Evolutionary conservation across 1,284 basidiomycete genomes (phyloP), one percentile per base, ranked within the genome.

Genomic region (Cryptococcus maquisensis): DNA sequence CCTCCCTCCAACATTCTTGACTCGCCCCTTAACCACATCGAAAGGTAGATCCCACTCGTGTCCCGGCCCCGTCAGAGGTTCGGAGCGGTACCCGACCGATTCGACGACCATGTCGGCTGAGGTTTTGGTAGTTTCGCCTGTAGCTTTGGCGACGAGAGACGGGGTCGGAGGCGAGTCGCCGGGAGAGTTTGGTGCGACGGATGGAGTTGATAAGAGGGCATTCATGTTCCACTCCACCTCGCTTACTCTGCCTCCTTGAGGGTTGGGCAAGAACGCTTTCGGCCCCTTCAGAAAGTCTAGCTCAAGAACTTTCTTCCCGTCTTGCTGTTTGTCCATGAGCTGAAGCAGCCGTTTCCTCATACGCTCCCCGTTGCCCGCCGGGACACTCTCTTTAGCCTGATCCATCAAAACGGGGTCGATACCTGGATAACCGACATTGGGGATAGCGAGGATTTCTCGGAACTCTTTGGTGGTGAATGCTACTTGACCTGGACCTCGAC

Each of bases 401-500:
- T 65, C 62, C 51, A 79, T 64, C 40, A 76, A 52, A 16, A 20
- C 50, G 2, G 44, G 47, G 26, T 74, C 67, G 3, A 78, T 63
- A 5, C 73, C 68, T 1, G 58, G 57, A 43, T 70, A 74, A 16
- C 79, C 73, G 0, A 86, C 84, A 41, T 86, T 83, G 1, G 85
- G 80, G 15, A 98, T 82, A 45, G 82, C 83, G 62, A 92, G 83
- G 81, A 98, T 83, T 77, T 98, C 95, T 24, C 95, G 81, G 3
- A 97, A 81, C 75, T 98, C 96, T 76, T 98, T 98, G 47, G 89
- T 87, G 1, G 93, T 95, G 69, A 95, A 97, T 0, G 92, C 88
- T 0, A 91, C 87, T 71, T 98, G 88, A 3, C 87, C 82, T 0
- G 91, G 91, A 0, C 94, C 95, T 15, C 95, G 81, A 39, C 96